phyloP scores from a whole-genome alignment of 2,329 filamentous ascomycete species.

The Phaeomoniella chlamydospora region DNA sequence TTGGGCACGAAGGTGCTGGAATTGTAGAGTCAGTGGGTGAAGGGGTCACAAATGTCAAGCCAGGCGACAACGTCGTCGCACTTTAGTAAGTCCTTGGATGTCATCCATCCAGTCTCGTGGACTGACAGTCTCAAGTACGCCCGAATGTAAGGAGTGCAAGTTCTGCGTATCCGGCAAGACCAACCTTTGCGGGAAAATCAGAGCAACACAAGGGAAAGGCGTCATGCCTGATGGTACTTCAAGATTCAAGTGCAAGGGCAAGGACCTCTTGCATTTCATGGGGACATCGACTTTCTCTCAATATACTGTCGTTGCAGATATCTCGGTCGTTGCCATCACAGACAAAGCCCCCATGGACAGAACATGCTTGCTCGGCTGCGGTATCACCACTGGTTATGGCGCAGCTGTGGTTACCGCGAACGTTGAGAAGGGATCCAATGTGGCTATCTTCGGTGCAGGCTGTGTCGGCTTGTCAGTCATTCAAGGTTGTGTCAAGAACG shows the following conservation, averaged over 20 bases:
- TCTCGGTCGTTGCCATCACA: conserved; percentile 90
- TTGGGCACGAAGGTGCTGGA: conserved; percentile 83
- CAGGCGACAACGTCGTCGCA: conserved; percentile 79
- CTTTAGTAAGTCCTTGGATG: conserved; percentile 51
- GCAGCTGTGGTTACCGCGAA: conserved; percentile 87
- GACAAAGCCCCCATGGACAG: conserved; percentile 86
- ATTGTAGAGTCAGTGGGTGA: conserved; percentile 89
- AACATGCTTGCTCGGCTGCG: conserved; percentile 89
- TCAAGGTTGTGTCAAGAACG: conserved; percentile 79
- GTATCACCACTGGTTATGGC: conserved; percentile 97
- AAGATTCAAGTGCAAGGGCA: conserved; percentile 86
- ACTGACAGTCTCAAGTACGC: conserved; percentile 49
- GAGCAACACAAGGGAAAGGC: conserved; percentile 86
- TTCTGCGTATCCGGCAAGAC: conserved; percentile 99
- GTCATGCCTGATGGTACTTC: conserved; percentile 96
- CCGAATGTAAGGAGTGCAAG: conserved; percentile 95
- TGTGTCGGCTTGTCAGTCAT: conserved; percentile 93
- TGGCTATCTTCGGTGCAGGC: conserved; percentile 88
- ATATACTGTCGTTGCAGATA: conserved; percentile 96
- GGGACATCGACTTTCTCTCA: conserved; percentile 97
- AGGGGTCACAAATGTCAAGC: conserved; percentile 87
- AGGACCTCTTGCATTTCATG: conserved; percentile 97
- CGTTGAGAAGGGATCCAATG: conserved; percentile 75
- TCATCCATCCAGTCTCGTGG: background rate
- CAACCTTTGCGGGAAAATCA: conserved; percentile 97